Conservation (phyloP, 345 rosid genomes). For the Eucalyptus sp. region DNA sequence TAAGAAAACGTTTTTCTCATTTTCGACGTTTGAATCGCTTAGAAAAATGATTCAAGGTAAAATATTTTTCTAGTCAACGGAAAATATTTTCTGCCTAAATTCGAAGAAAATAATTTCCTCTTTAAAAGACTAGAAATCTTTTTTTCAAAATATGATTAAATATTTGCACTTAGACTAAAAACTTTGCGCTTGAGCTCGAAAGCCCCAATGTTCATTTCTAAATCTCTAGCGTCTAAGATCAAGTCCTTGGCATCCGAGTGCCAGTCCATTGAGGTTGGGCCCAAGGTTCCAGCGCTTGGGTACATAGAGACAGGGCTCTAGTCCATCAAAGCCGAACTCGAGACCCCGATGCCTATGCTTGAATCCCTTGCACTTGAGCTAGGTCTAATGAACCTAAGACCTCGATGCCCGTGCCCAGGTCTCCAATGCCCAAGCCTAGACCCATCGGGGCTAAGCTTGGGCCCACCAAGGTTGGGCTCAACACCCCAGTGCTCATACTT, state of each 20-base stretch:
- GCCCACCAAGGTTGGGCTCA: background rate
- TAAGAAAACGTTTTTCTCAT: background rate
- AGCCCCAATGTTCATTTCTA: background rate
- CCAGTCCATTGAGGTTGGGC: too few relatives aligned
- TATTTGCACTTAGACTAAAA: fast-evolving
- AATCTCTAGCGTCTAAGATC: background rate
- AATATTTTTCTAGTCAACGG: too few relatives aligned
- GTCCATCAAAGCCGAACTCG: background rate
- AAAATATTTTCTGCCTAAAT: too few relatives aligned
- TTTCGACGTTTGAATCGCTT: background rate
- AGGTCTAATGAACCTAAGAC: background rate
- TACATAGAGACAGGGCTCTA: background rate
- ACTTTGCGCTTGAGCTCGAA: background rate
- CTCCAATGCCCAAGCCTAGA: background rate
- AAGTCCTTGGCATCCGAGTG: too few relatives aligned
- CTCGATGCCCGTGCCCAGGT: background rate
- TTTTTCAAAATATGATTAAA: background rate
- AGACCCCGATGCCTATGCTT: background rate
- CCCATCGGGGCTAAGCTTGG: background rate
- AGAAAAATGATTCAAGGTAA: background rate
- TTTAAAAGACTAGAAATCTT: too few relatives aligned
- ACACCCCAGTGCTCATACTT: background rate
- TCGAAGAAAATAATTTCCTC: too few relatives aligned
- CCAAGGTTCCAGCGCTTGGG: too few relatives aligned
- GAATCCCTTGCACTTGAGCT: background rate